Evolutionary conservation across 2,329 filamentous ascomycete genomes (phyloP), one percentile per base, ranked within the genome.

Genomic region (Fusarium humuli): DNA sequence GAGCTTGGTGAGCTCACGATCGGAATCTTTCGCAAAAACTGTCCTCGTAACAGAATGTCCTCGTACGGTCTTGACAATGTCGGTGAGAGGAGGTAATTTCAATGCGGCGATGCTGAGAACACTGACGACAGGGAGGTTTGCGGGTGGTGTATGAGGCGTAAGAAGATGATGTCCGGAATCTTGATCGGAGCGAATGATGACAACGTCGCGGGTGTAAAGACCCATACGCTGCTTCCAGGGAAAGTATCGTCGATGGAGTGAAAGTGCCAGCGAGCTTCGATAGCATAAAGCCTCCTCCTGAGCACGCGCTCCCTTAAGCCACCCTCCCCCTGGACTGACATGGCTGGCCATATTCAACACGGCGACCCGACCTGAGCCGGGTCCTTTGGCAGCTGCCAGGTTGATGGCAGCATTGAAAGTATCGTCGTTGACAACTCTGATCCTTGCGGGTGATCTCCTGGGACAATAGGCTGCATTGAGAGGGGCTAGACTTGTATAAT

Each of bases 231-330:
- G 77, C 25, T 79, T 79, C 62, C 88, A 81, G 0, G 88, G 88
- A 74, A 91, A 91, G 73, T 85, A 85, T 18, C 75, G 68, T 23
- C 74, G 69, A 61, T 83, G 79, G 1, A 89, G 79, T 22, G 84
- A 85, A 30, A 83, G 73, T 29, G 78, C 83, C 10, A 90, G 83
- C 1, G 86, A 86, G 47, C 84, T 88, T 45, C 90, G 86, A 75
- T 89, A 90, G 79, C 89, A 92, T 9, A 93, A 82, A 5, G 87
- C 85, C 80, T 93, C 91, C 79, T 93, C 90, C 77, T 93, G 91
- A 0, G 90, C 90, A 30, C 86, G 78, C 57, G 88, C 83, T 37
- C 90, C 90, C 40, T 83, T 83, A 7, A 84, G 75, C 85, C 89
- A 92, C 20, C 89, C 89, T 22, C 91, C 90, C n/a, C 90, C 91